Conservation (phyloP, 345 rosid genomes). For the Populus nigra region DNA sequence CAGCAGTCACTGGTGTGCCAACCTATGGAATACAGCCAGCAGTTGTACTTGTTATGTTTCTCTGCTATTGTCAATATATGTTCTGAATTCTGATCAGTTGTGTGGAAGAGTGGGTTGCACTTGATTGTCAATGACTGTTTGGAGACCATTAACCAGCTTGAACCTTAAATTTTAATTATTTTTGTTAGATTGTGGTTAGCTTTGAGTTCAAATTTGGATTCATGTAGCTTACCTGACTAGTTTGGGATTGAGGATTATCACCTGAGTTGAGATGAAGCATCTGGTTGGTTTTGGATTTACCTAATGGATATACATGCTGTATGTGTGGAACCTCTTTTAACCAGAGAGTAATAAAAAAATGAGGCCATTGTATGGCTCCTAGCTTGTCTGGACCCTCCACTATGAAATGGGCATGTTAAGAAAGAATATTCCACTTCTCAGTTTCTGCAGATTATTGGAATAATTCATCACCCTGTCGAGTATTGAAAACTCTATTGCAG, state of each 20-base stretch:
- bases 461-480: neutral
- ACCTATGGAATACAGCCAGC: neutral
- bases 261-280: neutral
- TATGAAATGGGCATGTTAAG: neutral
- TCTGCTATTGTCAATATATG: neutral
- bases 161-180: neutral
- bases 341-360: neutral
- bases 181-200: neutral
- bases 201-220: neutral
- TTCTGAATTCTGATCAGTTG: neutral
- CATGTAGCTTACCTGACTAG: neutral
- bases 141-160: neutral
- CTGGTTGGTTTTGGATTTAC: neutral
- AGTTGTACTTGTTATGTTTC: neutral
- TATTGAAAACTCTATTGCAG: neutral
- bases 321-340: neutral
- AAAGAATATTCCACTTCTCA: neutral
- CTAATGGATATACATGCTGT: neutral
- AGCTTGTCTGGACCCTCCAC: neutral
- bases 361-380: neutral
- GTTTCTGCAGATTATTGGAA: neutral
- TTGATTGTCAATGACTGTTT: neutral
- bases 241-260: neutral
- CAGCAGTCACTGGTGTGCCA: neutral
- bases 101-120: neutral